A percentile compares a stretch with the other conserved stretches of the same genome.
phyloP scores from a whole-genome alignment of 768 basidiomycete genomes.

The Rhodotorula toruloides region DNA sequence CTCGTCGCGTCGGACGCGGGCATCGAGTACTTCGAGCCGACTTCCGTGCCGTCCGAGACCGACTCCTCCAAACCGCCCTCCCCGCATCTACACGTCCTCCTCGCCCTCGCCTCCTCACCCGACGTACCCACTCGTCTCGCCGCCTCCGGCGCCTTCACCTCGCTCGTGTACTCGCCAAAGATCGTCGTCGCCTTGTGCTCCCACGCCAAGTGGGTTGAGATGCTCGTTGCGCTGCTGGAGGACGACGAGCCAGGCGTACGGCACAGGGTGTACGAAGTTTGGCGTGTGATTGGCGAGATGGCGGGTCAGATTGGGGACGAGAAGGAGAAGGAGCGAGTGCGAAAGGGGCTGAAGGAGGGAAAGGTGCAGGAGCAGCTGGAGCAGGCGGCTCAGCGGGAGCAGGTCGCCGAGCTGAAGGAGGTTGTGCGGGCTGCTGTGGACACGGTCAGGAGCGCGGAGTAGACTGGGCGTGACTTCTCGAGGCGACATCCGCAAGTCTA shows the following conservation, averaged over 20 bases:
- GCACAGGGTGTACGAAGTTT: slow-evolving; percentile 23
- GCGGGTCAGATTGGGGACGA: neutral
- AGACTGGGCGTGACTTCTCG: too few species aligned
- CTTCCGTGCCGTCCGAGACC: neutral
- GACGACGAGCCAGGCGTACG: slow-evolving; percentile 27
- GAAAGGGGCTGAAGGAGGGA: neutral
- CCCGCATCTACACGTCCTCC: slow-evolving; percentile 60
- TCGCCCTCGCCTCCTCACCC: slow-evolving; percentile 79
- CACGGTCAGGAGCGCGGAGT: neutral
- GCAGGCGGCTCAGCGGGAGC: slow-evolving; percentile 1
- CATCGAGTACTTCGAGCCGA: slow-evolving; percentile 53
- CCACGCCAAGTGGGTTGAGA: slow-evolving; percentile 3
- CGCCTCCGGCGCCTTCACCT: slow-evolving; percentile 84
- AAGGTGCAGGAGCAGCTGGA: neutral
- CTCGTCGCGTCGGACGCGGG: slow-evolving; percentile 69
- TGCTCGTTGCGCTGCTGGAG: slow-evolving; percentile 7
- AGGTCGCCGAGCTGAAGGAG: neutral
- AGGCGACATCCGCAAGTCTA: too few species aligned
- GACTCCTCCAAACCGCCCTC: neutral
- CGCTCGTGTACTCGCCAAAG: slow-evolving; percentile 58
- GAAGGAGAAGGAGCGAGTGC: neutral
- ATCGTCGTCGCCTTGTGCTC: slow-evolving; percentile 13
- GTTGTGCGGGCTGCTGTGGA: neutral
- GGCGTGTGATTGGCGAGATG: slow-evolving; percentile 17
- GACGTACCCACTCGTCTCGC: slow-evolving; percentile 79